Conservation (phyloP, 2,329 filamentous ascomycete species). For the Teratosphaeria gauchensis region DNA sequence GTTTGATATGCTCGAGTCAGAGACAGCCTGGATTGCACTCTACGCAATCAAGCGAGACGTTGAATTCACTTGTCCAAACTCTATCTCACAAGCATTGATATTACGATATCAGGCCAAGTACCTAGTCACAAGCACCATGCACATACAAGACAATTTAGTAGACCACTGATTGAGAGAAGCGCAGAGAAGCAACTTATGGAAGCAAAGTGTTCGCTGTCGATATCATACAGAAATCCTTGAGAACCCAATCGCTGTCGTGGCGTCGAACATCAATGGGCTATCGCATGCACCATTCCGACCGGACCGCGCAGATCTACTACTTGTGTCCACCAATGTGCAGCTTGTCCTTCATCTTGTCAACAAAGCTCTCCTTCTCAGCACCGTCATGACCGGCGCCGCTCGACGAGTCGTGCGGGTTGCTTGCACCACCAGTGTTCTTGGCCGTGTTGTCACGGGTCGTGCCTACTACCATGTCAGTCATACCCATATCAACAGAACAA, state of each 20-base stretch:
- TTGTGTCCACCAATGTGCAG: conserved; percentile 12
- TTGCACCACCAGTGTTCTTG: conserved; percentile 18
- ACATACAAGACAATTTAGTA: too few relatives aligned
- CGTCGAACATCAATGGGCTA: background rate
- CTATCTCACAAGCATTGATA: too few relatives aligned
- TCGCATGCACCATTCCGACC: background rate
- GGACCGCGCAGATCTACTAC: background rate
- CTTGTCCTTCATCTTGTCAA: conserved; percentile 21
- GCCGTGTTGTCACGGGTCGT: conserved; percentile 19
- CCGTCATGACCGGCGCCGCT: background rate
- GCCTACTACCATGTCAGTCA: conserved; percentile 8
- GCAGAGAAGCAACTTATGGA: background rate
- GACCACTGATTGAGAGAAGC: too few relatives aligned
- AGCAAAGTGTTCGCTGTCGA: background rate
- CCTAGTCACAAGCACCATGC: too few relatives aligned
- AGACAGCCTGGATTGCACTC: too few relatives aligned
- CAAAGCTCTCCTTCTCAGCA: conserved; percentile 16
- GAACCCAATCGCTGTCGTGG: background rate
- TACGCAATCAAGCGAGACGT: too few relatives aligned
- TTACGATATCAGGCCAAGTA: too few relatives aligned
- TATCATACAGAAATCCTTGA: background rate
- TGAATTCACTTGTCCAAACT: too few relatives aligned
- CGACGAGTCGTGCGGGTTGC: background rate
- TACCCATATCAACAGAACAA: background rate
- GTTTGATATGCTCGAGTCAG: too few relatives aligned